These are phyloP conservation scores for Melastoma candidum DNA, from an alignment of 441 rosid genomes.

Conservation along the genomic window DNA sequence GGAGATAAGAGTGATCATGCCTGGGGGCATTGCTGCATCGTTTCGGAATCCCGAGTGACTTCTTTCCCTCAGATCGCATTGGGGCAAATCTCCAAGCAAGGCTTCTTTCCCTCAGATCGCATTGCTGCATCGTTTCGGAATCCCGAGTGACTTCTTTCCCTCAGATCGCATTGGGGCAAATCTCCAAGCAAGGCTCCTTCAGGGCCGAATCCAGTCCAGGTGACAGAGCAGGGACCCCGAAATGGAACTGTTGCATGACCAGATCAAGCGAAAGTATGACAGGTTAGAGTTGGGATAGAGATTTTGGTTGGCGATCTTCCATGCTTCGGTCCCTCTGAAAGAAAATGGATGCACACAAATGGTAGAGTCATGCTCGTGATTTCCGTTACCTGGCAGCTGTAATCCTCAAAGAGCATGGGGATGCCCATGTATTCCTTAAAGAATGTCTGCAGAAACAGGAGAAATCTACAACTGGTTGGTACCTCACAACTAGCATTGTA, in stretches of 20 bases:
- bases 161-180: constrained; percentile 52
- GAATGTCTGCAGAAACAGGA: constrained; percentile 34
- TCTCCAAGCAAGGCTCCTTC: constrained; percentile 48
- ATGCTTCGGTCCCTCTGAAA: not conserved
- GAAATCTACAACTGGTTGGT: not conserved
- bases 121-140: constrained; percentile 15
- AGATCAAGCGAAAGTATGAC: not conserved
- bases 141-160: constrained; percentile 19
- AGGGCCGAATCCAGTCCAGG: constrained; percentile 44
- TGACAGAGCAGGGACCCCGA: constrained; percentile 59
- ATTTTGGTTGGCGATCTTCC: not conserved
- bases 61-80: constrained; percentile 37
- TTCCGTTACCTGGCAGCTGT: constrained; percentile 65
- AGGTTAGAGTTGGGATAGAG: not conserved
- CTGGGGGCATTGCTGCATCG: constrained; percentile 42
- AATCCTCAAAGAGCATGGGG: constrained; percentile 61
- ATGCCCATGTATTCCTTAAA: constrained; percentile 79
- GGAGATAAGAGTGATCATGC: constrained; percentile 16
- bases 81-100: constrained; percentile 57
- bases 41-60: constrained; percentile 6
- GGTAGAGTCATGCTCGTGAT: not conserved
- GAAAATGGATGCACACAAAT: not conserved
- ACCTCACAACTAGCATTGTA: not conserved
- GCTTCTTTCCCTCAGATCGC: too few species aligned
- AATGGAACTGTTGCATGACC: constrained; percentile 55